phyloP scores from a whole-genome alignment of 176 grass and related monocot species.

The Ensete ventricosum region DNA sequence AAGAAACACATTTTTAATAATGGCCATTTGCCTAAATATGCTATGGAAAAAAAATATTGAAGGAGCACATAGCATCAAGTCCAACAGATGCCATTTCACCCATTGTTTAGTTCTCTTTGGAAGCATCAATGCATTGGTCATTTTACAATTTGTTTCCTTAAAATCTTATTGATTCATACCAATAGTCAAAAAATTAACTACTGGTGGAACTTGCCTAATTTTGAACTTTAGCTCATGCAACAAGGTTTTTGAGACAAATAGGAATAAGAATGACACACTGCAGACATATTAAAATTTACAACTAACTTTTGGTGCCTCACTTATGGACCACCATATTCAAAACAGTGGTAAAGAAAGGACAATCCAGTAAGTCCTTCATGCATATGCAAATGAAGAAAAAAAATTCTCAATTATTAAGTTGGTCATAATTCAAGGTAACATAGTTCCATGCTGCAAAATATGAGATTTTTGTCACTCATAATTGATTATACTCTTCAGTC shows the following conservation, averaged over 20 bases:
- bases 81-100: not conserved
- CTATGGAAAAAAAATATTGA: not conserved
- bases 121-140: not conserved
- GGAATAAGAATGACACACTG: not conserved
- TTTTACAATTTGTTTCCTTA: not conserved
- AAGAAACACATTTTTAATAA: slow-evolving; percentile 8
- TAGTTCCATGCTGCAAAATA: not conserved
- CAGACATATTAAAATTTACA: not conserved
- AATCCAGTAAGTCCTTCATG: not conserved
- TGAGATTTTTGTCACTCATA: not conserved
- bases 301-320: not conserved
- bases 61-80: not conserved
- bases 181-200: too few relatives aligned
- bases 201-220: not conserved
- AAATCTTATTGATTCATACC: too few relatives aligned
- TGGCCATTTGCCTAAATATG: not conserved
- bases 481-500: not conserved
- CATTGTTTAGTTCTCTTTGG: not conserved
- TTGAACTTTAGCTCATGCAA: not conserved
- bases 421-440: not conserved
- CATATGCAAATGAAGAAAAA: not conserved
- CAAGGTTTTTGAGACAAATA: not conserved
- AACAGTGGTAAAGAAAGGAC: not conserved
- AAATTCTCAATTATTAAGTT: not conserved
- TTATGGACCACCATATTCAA: not conserved